Evolutionary conservation across 1,284 basidiomycete genomes (phyloP).

Genomic region (Puccinia brachypodii): DNA sequence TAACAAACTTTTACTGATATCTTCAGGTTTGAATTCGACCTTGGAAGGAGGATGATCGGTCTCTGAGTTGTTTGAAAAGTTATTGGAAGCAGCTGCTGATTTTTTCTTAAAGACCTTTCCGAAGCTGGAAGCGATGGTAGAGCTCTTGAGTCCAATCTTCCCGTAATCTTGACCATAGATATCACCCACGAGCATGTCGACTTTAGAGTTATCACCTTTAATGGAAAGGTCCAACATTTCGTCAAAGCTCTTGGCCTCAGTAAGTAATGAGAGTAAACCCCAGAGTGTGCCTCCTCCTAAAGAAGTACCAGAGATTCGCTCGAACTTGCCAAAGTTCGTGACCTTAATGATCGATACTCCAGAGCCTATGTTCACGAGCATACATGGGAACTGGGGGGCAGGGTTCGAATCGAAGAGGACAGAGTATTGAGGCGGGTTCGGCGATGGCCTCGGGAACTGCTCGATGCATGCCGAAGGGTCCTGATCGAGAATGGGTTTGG

Average conservation of each 20-base stretch:
- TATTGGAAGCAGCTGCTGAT: constrained; percentile 59
- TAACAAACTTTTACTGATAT: constrained; percentile 82
- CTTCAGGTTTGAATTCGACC: constrained; percentile 79
- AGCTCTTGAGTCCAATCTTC: constrained; percentile 91
- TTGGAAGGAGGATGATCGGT: constrained; percentile 60
- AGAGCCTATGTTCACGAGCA: constrained; percentile 97
- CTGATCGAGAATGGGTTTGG: constrained; percentile 34
- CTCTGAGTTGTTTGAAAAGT: constrained; percentile 46
- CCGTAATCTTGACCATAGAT: constrained; percentile 95
- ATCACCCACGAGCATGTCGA: constrained; percentile 99
- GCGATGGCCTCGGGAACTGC: constrained; percentile 79
- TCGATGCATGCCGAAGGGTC: constrained; percentile 48
- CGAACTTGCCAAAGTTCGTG: constrained; percentile 89
- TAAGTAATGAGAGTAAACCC: constrained; percentile 90
- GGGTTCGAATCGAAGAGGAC: constrained; percentile 80
- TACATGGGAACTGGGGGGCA: constrained; percentile 76
- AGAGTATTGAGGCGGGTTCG: constrained; percentile 83
- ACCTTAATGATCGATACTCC: constrained; percentile 98
- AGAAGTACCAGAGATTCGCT: constrained; percentile 95
- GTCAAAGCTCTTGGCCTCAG: constrained; percentile 93
- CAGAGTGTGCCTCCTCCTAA: constrained; percentile 99
- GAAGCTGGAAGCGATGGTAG: constrained; percentile 95
- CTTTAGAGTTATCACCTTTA: constrained; percentile 84
- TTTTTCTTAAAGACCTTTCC: constrained; percentile 91
- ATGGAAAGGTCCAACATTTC: constrained; percentile 96